Percentiles rank a stretch among this genome's conserved stretches.
Conservation (phyloP, 2,329 filamentous ascomycete genomes). For the Acarospora socialis region DNA sequence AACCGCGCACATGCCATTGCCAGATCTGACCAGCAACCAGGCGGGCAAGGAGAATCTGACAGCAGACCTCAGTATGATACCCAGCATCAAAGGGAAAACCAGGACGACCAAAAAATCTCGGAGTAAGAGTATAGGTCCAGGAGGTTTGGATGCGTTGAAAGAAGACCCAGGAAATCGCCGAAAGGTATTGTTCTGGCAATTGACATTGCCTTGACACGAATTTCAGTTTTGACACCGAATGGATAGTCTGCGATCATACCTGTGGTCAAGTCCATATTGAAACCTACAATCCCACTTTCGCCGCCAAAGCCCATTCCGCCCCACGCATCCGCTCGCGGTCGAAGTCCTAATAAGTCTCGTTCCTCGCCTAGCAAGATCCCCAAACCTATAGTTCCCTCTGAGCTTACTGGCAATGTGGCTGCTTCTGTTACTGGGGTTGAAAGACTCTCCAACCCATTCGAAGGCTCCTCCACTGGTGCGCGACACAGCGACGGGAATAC, state of each 20-base stretch:
- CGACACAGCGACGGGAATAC: conserved; percentile 24
- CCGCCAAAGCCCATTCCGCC: conserved; percentile 52
- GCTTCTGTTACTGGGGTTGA: conserved; percentile 23
- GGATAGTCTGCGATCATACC: conserved; percentile 32
- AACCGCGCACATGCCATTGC: conserved; percentile 45
- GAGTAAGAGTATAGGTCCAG: conserved; percentile 92
- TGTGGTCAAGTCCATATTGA: conserved; percentile 59
- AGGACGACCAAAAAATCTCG: conserved; percentile 51
- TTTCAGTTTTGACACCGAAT: conserved; percentile 8
- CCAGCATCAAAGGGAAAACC: conserved; percentile 23
- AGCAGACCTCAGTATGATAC: conserved; percentile 43
- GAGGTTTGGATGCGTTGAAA: conserved; percentile 70
- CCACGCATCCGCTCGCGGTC: conserved; percentile 4
- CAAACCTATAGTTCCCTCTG: too few species aligned
- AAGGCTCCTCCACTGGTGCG: not conserved
- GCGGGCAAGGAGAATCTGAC: conserved; percentile 74
- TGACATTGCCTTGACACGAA: conserved; percentile 11
- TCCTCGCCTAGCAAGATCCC: too few species aligned
- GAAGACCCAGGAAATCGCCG: conserved; percentile 61
- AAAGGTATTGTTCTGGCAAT: conserved; percentile 46
- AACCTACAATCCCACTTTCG: conserved; percentile 54
- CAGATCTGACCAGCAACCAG: conserved; percentile 41
- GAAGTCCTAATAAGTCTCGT: conserved; percentile 7
- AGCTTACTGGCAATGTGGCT: too few species aligned
- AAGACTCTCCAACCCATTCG: conserved; percentile 34